Percentiles rank a stretch among this genome's conserved stretches.
Evolutionary conservation across 1,139 yeast species (phyloP).

Genomic region (Sugiyamaella castrensis): DNA sequence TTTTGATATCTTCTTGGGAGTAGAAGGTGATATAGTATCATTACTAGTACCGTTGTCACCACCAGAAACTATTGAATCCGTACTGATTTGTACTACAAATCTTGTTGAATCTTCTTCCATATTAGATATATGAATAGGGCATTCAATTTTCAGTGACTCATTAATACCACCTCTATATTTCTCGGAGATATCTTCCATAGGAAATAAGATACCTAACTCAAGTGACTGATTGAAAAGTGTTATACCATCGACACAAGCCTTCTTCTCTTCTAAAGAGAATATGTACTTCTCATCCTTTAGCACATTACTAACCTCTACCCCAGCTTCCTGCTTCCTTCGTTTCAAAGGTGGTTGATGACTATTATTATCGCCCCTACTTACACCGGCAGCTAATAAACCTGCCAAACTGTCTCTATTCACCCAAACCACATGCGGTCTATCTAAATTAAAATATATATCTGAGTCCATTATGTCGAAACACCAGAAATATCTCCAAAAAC

Average conservation of each 20-base stretch:
- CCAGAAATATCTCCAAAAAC: neutral
- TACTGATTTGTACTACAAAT: slow-evolving; percentile 3
- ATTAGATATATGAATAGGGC: slow-evolving; percentile 2
- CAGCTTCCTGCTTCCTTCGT: slow-evolving; percentile 2
- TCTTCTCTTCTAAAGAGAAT: neutral
- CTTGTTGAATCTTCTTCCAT: slow-evolving; percentile 9
- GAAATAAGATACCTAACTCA: slow-evolving; percentile 15
- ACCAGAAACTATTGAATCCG: neutral
- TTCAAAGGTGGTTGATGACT: slow-evolving; percentile 8
- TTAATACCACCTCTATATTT: neutral
- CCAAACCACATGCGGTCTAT: slow-evolving; percentile 23
- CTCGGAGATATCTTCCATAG: neutral
- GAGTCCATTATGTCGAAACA: slow-evolving; percentile 20
- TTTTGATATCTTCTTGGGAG: slow-evolving; percentile 3
- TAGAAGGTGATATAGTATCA: neutral
- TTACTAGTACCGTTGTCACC: neutral
- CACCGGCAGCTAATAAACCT: neutral
- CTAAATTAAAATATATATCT: slow-evolving; percentile 20
- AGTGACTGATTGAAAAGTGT: slow-evolving; percentile 12
- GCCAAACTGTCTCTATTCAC: slow-evolving; percentile 10
- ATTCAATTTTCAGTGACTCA: neutral
- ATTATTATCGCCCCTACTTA: neutral
- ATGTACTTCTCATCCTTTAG: neutral
- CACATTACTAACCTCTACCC: neutral
- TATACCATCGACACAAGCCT: neutral